phyloP scores from a whole-genome alignment of 2,329 filamentous ascomycete genomes.

The Rasamsonia emersonii region DNA sequence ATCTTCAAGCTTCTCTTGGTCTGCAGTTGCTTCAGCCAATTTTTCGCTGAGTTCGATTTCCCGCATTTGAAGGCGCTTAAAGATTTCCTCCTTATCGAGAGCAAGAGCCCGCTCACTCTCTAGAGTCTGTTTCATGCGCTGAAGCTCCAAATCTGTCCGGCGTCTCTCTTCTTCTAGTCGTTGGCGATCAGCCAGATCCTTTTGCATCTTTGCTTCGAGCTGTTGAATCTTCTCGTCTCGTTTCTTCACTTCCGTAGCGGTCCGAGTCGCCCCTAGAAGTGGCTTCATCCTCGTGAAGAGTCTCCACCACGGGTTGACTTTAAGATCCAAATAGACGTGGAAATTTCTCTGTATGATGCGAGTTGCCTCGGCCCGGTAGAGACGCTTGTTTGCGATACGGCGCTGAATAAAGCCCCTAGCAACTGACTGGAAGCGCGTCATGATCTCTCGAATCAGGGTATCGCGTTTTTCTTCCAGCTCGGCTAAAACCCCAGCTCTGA shows the following conservation, averaged over 20 bases:
- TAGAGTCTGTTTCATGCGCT: slow-evolving; percentile 83
- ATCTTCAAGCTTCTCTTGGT: slow-evolving; percentile 89
- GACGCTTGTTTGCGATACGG: slow-evolving; percentile 78
- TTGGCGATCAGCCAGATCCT: slow-evolving; percentile 65
- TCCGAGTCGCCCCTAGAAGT: slow-evolving; percentile 81
- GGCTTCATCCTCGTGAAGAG: slow-evolving; percentile 93
- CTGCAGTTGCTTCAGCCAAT: slow-evolving; percentile 79
- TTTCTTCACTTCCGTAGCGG: slow-evolving; percentile 87
- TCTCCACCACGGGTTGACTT: slow-evolving; percentile 94
- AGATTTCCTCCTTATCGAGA: slow-evolving; percentile 97
- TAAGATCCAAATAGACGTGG: slow-evolving; percentile 80
- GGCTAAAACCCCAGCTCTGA: slow-evolving; percentile 88
- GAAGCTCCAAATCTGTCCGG: slow-evolving; percentile 76
- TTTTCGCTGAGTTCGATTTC: slow-evolving; percentile 91
- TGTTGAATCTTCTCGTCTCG: slow-evolving; percentile 87
- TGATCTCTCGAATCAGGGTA: slow-evolving; percentile 83
- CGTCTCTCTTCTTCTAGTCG: slow-evolving; percentile 85
- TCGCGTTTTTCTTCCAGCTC: slow-evolving; percentile 96
- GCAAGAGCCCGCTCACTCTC: slow-evolving; percentile 95
- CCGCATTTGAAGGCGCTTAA: slow-evolving; percentile 87
- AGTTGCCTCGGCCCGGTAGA: slow-evolving; percentile 91
- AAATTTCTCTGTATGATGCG: slow-evolving; percentile 93
- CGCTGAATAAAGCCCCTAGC: slow-evolving; percentile 84
- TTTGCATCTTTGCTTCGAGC: slow-evolving; percentile 72
- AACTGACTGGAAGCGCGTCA: slow-evolving; percentile 85